These are phyloP conservation scores for Penicillium corylophilum DNA, from an alignment of 2,329 filamentous ascomycete species.

Conservation along the genomic window DNA sequence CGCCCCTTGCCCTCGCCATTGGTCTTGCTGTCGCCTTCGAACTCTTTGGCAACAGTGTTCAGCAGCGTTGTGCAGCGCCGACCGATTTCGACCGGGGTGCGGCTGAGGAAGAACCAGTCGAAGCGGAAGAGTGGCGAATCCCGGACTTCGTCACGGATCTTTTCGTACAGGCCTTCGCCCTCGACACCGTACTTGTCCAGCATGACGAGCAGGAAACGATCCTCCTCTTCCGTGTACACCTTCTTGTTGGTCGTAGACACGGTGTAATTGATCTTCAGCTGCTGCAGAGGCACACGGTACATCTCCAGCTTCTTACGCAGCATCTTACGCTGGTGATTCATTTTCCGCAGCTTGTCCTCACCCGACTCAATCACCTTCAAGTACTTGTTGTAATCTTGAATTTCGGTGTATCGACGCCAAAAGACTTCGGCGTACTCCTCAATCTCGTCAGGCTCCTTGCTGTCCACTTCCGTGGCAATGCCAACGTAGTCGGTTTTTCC, in stretches of 20 bases:
- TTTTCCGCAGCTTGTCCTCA: slow-evolving; percentile 83
- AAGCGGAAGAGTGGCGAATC: slow-evolving; percentile 95
- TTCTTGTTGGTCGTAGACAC: slow-evolving; percentile 99
- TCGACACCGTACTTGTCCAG: slow-evolving; percentile 91
- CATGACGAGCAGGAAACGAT: slow-evolving; percentile 90
- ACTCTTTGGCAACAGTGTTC: slow-evolving; percentile 91
- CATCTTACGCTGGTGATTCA: slow-evolving; percentile 89
- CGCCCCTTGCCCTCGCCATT: slow-evolving; percentile 70
- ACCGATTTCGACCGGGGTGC: slow-evolving; percentile 88
- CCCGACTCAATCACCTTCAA: slow-evolving; percentile 87
- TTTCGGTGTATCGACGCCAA: slow-evolving; percentile 92
- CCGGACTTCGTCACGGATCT: slow-evolving; percentile 94
- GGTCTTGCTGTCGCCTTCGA: slow-evolving; percentile 73
- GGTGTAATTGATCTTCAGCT: slow-evolving; percentile 98
- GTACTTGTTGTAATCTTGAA: slow-evolving; percentile 84
- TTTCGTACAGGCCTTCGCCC: slow-evolving; percentile 84
- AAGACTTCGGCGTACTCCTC: slow-evolving; percentile 92
- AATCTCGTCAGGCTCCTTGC: slow-evolving; percentile 81
- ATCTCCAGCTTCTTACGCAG: slow-evolving; percentile 92
- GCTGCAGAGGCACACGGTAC: slow-evolving; percentile 95
- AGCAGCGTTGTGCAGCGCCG: slow-evolving; percentile 91
- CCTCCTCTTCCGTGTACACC: slow-evolving; percentile 97
- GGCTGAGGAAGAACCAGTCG: slow-evolving; percentile 98
- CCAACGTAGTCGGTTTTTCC: slow-evolving; percentile 81
- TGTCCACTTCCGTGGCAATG: slow-evolving; percentile 87